phyloP scores from a whole-genome alignment of 2,329 filamentous ascomycete species.

The Trichocomaceae sp. region DNA sequence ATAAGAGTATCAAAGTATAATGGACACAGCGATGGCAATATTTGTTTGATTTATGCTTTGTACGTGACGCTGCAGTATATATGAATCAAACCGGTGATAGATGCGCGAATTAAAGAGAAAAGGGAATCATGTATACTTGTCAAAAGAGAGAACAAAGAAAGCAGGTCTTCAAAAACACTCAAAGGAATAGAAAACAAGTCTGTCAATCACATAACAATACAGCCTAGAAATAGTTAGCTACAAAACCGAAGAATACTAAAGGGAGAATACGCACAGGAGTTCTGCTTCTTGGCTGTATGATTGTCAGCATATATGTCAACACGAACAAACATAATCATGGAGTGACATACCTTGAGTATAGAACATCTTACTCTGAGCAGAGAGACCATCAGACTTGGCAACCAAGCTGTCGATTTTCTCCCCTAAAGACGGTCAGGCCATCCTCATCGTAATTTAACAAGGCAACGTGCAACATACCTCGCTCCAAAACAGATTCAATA shows the following conservation, averaged over 20 bases:
- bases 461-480: slow-evolving; percentile 39
- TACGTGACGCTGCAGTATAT: background rate
- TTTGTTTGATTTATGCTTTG: background rate
- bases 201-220: slow-evolving; percentile 11
- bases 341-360: slow-evolving; percentile 56
- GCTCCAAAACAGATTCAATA: slow-evolving; percentile 62
- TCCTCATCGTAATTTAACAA: no score
- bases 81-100: background rate
- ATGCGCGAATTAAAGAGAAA: background rate
- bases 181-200: background rate
- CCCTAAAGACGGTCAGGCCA: slow-evolving; percentile 28
- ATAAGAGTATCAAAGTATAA: background rate
- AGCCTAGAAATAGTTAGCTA: slow-evolving; percentile 5
- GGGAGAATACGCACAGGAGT: slow-evolving; percentile 56
- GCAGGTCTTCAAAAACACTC: background rate
- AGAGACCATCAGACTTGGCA: slow-evolving; percentile 84
- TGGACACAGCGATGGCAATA: background rate
- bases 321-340: background rate
- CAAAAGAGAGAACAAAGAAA: background rate
- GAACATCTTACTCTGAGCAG: slow-evolving; percentile 94
- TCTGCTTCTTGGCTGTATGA: slow-evolving; percentile 68
- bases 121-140: background rate
- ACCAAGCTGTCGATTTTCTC: slow-evolving; percentile 96
- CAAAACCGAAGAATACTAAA: background rate
- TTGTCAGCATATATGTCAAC: slow-evolving; percentile 8